Evolutionary conservation across 2,329 filamentous ascomycete genomes (phyloP).

Genomic region (Clonostachys solani): DNA sequence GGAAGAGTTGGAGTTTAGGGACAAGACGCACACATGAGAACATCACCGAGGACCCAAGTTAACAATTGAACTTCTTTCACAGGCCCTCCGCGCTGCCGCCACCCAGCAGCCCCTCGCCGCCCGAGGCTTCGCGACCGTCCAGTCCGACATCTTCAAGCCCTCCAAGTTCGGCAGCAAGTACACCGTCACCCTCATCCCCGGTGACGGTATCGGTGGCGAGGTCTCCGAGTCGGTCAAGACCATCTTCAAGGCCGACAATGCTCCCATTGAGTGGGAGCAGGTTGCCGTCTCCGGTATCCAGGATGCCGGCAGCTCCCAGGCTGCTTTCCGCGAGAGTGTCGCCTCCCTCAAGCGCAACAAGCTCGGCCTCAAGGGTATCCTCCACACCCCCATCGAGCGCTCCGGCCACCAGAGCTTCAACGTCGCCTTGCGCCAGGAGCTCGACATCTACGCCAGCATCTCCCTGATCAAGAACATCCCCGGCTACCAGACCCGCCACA

Average conservation of each 20-base stretch:
- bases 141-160: slow-evolving; percentile 97
- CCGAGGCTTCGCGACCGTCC: slow-evolving; percentile 72
- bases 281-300: slow-evolving; percentile 92
- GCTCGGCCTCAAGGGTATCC: slow-evolving; percentile 96
- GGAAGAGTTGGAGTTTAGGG: background rate
- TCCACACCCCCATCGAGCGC: slow-evolving; percentile 94
- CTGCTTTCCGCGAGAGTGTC: slow-evolving; percentile 92
- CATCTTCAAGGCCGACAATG: slow-evolving; percentile 99
- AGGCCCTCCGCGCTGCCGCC: slow-evolving; percentile 51
- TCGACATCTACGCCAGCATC: slow-evolving; percentile 98
- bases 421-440: slow-evolving; percentile 96
- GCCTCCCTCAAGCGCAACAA: slow-evolving; percentile 97
- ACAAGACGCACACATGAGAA: background rate
- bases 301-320: slow-evolving; percentile 80
- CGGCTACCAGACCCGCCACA: slow-evolving; percentile 95
- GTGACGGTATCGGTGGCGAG: slow-evolving; percentile 97
- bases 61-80: slow-evolving; percentile 9
- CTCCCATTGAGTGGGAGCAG: slow-evolving; percentile 98
- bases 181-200: slow-evolving; percentile 96
- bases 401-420: slow-evolving; percentile 99
- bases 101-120: slow-evolving; percentile 37
- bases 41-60: slow-evolving; percentile 7
- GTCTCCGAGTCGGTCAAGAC: slow-evolving; percentile 98
- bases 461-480: slow-evolving; percentile 99
- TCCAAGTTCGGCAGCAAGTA: slow-evolving; percentile 99